Base-by-base conservation (phyloP, 768 basidiomycete species). In the Lenzites betulinus region DNA sequence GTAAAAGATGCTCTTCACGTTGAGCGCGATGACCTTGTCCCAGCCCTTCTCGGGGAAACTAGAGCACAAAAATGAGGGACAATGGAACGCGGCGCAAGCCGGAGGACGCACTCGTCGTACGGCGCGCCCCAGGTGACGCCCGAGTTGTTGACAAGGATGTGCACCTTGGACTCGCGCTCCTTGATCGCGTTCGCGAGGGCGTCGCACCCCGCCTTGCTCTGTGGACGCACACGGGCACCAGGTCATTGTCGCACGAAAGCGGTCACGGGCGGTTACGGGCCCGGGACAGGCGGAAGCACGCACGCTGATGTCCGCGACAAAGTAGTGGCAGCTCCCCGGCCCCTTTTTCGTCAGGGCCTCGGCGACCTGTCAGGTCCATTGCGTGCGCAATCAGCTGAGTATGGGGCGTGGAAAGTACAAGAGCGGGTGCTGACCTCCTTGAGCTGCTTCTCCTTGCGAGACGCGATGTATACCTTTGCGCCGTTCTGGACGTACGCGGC, bases 401-500 rank as follows among this genome's bases (percentile, higher is more conserved):
- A 36, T 20, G 43, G 39, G 38, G 49, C 5, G 18, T 16, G 13
- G 3, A 15, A 26, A 16, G 15, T 18, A 22, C 26, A 28, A 41
- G 13, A 7, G 3, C 23, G 7, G 15, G 20, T 12, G 25, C 80
- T 52, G 57, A 88, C 90, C 80, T 89, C 83, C 75, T 89, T 85
- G 58, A 95, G 79, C 66, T 89, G 88, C 20, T 78, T 71, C 75
- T 92, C 90, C 70, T 93, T 94, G 56, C 93, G 80, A 12, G 91
- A 87, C 15, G 93, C 92, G 65, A 95, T 93, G 75, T 95, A 94
- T 42, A 96, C 93, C 66, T 85, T 88, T 35, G 88, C 91, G 13
- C 93, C 93, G 67, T 95, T 94, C 74, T 88, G 84, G 1, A 88
- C 90, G 66, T 92, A 88, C 1, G 90, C 87, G 0, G 84, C 77